Evolutionary conservation across 495 filamentous ascomycete genomes (phyloP).

Genomic region (Daldinia vernicosa): DNA sequence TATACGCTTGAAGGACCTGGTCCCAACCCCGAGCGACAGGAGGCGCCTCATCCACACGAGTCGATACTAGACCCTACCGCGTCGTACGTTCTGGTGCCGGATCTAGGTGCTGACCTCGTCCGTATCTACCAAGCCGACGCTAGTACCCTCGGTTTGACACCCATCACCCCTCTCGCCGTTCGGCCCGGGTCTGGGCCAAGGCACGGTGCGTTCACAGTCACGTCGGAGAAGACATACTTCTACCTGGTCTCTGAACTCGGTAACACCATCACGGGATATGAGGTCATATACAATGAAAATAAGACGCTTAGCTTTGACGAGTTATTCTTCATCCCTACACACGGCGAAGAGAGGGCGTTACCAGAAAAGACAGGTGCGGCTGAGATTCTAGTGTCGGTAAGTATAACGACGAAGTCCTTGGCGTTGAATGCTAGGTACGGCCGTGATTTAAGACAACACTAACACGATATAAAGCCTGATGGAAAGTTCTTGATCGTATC

Average conservation of each 20-base stretch:
- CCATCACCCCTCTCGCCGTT: conserved; percentile 45
- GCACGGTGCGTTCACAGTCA: conserved; percentile 69
- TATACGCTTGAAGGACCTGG: conserved; percentile 62
- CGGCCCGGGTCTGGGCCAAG: conserved; percentile 69
- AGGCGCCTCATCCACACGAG: conserved; percentile 75
- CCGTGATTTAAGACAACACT: neutral
- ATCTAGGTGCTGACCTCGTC: conserved; percentile 76
- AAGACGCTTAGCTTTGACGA: conserved; percentile 58
- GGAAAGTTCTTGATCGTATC: conserved; percentile 68
- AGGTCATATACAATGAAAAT: conserved; percentile 61
- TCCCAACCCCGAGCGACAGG: conserved; percentile 64
- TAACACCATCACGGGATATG: conserved; percentile 66
- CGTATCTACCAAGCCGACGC: conserved; percentile 67
- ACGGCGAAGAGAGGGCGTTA: conserved; percentile 50
- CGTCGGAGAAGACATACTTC: conserved; percentile 59
- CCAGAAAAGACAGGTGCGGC: conserved; percentile 58
- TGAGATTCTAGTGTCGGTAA: conserved; percentile 69
- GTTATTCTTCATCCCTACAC: conserved; percentile 55
- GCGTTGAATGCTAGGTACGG: neutral
- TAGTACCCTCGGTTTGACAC: conserved; percentile 47
- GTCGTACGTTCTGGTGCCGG: conserved; percentile 70
- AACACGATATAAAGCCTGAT: conserved; percentile 58
- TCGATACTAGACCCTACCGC: conserved; percentile 74
- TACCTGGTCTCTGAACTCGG: conserved; percentile 72
- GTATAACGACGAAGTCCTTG: conserved; percentile 26